phyloP scores from a whole-genome alignment of 2,329 filamentous ascomycete genomes.

The Cadophora sp. region DNA sequence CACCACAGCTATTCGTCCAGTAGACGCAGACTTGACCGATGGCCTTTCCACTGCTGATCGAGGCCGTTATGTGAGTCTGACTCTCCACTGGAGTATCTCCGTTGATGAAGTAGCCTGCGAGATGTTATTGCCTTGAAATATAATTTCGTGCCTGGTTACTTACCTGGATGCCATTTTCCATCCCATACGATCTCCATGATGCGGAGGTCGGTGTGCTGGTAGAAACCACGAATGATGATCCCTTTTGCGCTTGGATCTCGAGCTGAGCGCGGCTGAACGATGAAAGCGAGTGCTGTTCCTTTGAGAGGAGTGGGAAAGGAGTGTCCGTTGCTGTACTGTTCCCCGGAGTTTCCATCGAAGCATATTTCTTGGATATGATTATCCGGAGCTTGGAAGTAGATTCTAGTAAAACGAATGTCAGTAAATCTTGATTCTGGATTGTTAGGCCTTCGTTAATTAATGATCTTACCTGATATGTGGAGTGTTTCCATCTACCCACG shows the following conservation, averaged over 20 bases:
- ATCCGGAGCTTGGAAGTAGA: slow-evolving; percentile 1
- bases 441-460: neutral
- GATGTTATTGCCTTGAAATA: no score
- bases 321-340: neutral
- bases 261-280: neutral
- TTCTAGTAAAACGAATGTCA: neutral
- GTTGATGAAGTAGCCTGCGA: neutral
- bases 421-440: neutral
- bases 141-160: neutral
- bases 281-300: neutral
- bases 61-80: neutral
- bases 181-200: slow-evolving; percentile 6
- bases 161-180: slow-evolving; percentile 1
- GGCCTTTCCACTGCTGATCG: neutral
- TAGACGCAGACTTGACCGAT: neutral
- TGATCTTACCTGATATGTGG: neutral
- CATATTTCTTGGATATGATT: neutral
- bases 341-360: neutral
- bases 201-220: slow-evolving; percentile 1
- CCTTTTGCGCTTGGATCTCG: neutral
- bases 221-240: neutral
- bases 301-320: neutral
- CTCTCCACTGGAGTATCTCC: slow-evolving; percentile 3
- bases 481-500: neutral
- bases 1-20: neutral